These are phyloP conservation scores for Sicyos edulis DNA, from an alignment of 306 rosid species.

Conservation along the genomic window DNA sequence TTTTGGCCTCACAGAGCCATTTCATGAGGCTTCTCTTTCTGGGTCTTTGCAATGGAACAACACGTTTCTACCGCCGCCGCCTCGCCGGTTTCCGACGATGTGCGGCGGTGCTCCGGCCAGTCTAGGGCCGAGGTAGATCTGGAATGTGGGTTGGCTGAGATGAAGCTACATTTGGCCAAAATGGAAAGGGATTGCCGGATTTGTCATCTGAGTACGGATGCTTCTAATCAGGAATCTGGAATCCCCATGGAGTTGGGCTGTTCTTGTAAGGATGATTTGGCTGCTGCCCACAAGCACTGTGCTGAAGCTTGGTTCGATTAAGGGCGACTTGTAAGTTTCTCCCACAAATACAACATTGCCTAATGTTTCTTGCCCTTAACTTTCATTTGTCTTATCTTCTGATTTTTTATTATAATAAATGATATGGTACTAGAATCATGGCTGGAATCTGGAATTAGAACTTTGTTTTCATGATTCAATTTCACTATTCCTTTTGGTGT, in stretches of 20 bases:
- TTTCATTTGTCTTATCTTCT: neutral
- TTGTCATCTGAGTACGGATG: conserved; percentile 64
- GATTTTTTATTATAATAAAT: too few species aligned
- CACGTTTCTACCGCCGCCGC: conserved; percentile 22
- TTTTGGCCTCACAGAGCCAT: conserved; percentile 34
- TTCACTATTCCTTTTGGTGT: neutral
- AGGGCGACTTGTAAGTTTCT: conserved; percentile 73
- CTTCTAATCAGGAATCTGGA: conserved; percentile 72
- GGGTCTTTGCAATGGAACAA: conserved; percentile 44
- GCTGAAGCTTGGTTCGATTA: conserved; percentile 97
- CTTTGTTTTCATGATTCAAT: neutral
- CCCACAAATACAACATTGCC: neutral
- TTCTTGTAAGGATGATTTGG: conserved; percentile 90
- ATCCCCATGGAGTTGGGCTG: conserved; percentile 79
- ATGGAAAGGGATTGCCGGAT: conserved; percentile 86
- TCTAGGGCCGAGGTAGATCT: conserved; percentile 67
- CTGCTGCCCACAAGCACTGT: conserved; percentile 90
- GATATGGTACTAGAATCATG: neutral
- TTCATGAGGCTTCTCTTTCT: conserved; percentile 64
- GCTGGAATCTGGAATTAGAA: neutral
- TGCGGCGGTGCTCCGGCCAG: conserved; percentile 30
- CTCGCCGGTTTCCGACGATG: conserved; percentile 27
- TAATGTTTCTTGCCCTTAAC: neutral
- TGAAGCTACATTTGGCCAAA: conserved; percentile 46
- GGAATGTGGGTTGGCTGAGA: conserved; percentile 43